Evolutionary conservation across 495 filamentous ascomycete species (phyloP).

Genomic region (Peziza echinospora): DNA sequence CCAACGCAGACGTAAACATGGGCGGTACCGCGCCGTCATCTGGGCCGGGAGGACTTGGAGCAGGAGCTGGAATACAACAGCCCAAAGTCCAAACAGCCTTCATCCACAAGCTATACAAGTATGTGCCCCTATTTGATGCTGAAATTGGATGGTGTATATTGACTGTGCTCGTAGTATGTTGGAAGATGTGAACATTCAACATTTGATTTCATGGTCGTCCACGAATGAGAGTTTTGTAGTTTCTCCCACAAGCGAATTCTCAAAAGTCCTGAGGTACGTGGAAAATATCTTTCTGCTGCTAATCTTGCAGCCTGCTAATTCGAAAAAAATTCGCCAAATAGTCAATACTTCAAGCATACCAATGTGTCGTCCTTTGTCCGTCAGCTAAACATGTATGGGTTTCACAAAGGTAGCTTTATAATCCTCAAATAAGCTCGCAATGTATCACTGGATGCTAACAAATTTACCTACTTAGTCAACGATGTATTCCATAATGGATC

Average conservation of each 20-base stretch:
- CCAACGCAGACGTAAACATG: constrained; percentile 28
- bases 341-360: constrained; percentile 96
- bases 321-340: constrained; percentile 14
- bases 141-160: background rate
- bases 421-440: too few species aligned
- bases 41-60: constrained; percentile 30
- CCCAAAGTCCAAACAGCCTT: constrained; percentile 99
- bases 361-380: constrained; percentile 97
- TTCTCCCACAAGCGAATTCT: constrained; percentile 92
- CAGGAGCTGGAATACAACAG: constrained; percentile 72
- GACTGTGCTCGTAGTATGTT: constrained; percentile 47
- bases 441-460: too few species aligned
- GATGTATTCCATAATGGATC: constrained; percentile 95
- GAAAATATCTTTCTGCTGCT: constrained; percentile 5
- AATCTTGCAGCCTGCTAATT: constrained; percentile 11
- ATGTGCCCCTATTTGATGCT: constrained; percentile 16
- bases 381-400: constrained; percentile 98
- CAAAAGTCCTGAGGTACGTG: constrained; percentile 88
- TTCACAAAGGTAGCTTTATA: constrained; percentile 98
- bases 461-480: constrained; percentile 42
- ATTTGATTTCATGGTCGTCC: constrained; percentile 86
- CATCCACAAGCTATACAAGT: constrained; percentile 99
- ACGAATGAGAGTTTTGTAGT: constrained; percentile 95
- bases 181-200: constrained; percentile 76
- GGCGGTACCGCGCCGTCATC: constrained; percentile 18